Conservation (phyloP, 805 yeast species). For the Suhomyces sp. region DNA sequence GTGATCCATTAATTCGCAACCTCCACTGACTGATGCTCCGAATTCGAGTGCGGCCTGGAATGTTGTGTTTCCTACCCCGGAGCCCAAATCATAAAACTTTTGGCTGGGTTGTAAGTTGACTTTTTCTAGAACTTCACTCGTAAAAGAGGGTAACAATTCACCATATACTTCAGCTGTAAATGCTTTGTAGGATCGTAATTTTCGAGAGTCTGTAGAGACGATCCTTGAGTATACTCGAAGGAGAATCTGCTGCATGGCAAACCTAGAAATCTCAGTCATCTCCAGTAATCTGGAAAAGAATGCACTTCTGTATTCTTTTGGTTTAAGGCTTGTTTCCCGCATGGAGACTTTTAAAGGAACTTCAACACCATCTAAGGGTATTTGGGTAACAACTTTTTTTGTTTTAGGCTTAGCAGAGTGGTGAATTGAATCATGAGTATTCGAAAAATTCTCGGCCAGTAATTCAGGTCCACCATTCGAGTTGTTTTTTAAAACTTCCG, state of each 20-base stretch:
- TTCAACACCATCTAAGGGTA: constrained; percentile 6
- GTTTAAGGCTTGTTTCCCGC: constrained; percentile 12
- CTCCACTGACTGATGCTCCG: constrained; percentile 75
- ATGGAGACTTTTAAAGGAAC: constrained; percentile 3
- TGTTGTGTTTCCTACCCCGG: constrained; percentile 92
- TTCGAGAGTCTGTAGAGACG: constrained; percentile 70
- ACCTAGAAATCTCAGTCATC: constrained; percentile 28
- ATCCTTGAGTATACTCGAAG: constrained; percentile 73
- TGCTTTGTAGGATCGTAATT: constrained; percentile 71
- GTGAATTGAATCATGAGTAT: not conserved
- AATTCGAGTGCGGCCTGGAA: constrained; percentile 85
- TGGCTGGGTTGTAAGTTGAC: constrained; percentile 54
- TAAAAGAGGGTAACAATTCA: constrained; percentile 77
- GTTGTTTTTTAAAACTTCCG: too few relatives aligned
- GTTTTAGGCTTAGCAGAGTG: not conserved
- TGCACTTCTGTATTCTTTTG: constrained; percentile 18
- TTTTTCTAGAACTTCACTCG: constrained; percentile 59
- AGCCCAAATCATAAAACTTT: constrained; percentile 84
- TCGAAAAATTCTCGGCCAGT: too few relatives aligned
- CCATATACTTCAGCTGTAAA: constrained; percentile 92
- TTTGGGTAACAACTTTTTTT: not conserved
- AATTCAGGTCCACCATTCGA: too few relatives aligned
- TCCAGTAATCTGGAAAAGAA: constrained; percentile 22
- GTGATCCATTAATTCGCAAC: constrained; percentile 85
- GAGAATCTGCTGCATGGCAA: constrained; percentile 60